A percentile compares a stretch with the other conserved stretches of the same genome.
Conservation (phyloP, 2,329 filamentous ascomycete genomes). For the Fonsecaea monophora region DNA sequence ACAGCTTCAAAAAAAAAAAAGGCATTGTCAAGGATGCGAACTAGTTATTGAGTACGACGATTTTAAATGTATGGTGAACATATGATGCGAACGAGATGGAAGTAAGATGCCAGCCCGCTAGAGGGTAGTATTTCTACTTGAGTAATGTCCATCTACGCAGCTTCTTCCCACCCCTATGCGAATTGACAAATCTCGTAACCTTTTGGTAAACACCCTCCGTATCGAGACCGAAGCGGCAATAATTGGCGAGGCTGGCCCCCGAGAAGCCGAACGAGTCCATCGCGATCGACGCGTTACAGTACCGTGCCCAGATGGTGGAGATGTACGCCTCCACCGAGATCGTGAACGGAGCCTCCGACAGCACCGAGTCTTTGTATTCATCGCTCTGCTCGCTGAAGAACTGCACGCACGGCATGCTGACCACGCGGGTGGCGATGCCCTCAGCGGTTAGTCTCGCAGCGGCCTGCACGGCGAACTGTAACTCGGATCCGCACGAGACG, state of each 20-base stretch:
- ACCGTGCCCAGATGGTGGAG: conserved; percentile 30
- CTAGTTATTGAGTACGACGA: too few relatives aligned
- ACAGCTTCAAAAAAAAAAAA: too few relatives aligned
- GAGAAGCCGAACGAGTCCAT: background rate
- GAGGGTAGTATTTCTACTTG: background rate
- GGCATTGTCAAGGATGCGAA: too few relatives aligned
- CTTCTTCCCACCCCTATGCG: background rate
- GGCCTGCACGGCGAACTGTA: conserved; percentile 53
- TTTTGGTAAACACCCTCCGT: background rate
- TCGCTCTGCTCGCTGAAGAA: conserved; percentile 55
- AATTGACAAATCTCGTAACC: background rate
- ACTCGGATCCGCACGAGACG: conserved; percentile 56
- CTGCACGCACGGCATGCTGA: conserved; percentile 56
- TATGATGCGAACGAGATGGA: too few relatives aligned
- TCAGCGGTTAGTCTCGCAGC: conserved; percentile 48
- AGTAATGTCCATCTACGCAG: background rate
- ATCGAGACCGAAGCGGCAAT: background rate
- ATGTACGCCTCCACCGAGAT: conserved; percentile 57
- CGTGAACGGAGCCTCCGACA: conserved; percentile 45
- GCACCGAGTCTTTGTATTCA: conserved; percentile 52
- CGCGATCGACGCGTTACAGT: background rate
- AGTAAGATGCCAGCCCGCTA: too few relatives aligned
- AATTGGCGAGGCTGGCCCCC: background rate
- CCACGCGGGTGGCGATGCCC: conserved; percentile 49
- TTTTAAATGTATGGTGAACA: too few relatives aligned